These are phyloP conservation scores for Suillus decipiens DNA, from an alignment of 768 basidiomycete species.

Conservation along the genomic window DNA sequence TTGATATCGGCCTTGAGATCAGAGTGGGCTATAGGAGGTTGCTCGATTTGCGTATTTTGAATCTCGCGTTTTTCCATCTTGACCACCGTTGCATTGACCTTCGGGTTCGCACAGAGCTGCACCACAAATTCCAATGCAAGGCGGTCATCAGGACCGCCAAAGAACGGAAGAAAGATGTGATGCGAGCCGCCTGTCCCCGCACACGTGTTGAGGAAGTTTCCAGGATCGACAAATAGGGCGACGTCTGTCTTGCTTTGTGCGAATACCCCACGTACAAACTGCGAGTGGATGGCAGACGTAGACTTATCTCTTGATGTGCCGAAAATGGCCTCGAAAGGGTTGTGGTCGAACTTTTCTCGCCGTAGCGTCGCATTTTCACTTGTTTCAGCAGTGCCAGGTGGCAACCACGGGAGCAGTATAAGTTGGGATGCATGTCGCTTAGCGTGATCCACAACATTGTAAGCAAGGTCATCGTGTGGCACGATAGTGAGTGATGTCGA, in stretches of 20 bases:
- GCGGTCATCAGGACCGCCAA: conserved; percentile 93
- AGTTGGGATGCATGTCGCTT: conserved; percentile 61
- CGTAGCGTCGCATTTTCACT: conserved; percentile 8
- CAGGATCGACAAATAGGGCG: conserved; percentile 79
- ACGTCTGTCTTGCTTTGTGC: conserved; percentile 71
- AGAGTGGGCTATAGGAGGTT: conserved; percentile 26
- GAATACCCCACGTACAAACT: conserved; percentile 84
- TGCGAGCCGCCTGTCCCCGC: conserved; percentile 37
- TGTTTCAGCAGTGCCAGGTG: conserved; percentile 29
- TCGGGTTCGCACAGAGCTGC: conserved; percentile 74
- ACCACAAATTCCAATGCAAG: conserved; percentile 82
- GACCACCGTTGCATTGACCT: conserved; percentile 73
- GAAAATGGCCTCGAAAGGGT: conserved; percentile 77
- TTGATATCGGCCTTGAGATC: conserved; percentile 31
- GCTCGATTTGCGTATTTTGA: conserved; percentile 23
- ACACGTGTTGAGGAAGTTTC: conserved; percentile 32
- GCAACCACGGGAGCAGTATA: conserved; percentile 82
- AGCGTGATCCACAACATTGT: conserved; percentile 71
- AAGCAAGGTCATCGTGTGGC: conserved; percentile 70
- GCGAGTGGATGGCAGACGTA: conserved; percentile 65
- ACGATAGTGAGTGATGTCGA: conserved; percentile 73
- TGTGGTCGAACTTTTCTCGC: conserved; percentile 32
- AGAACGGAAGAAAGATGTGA: conserved; percentile 87
- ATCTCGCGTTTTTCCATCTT: conserved; percentile 56
- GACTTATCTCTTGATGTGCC: conserved; percentile 38